Evolutionary conservation across 2,329 filamentous ascomycete species (phyloP), one percentile per base, ranked within the genome.

Genomic region (Metarhizium humberi): DNA sequence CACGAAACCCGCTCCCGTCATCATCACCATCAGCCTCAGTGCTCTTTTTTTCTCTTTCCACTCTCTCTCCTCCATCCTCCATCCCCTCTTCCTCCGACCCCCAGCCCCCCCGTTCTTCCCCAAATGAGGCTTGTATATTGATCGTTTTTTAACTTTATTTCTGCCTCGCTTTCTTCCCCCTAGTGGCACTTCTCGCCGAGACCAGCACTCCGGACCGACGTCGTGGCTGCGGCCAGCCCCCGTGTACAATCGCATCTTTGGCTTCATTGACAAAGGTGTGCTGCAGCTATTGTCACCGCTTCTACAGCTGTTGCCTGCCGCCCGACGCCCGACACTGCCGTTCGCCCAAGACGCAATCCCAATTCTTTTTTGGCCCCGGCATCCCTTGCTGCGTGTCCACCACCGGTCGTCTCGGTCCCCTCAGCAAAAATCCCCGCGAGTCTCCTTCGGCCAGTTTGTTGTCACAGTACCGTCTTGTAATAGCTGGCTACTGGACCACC

Each of bases 91-190:
- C 60, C 62, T 61, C 58, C 43, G 50, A 45, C 55, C 30, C 55
- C 51, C 30, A 25, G 3, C 20, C 62, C 61, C 56, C 25, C 20
- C 32, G 14, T 20, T 20, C 43, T 29, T 13, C 43, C 56, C 25
- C 36, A 61, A 60, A 68, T 69, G 68, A 65, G 66, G 67, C 68
- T 63, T 70, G 66, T 71, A 67, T 68, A 68, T 69, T 69, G 65
- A 70, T 64, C 60, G 40, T 52, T 52, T 58, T 62, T 59, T 63
- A 34, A 60, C 60, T 67, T 66, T 61, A 62, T 66, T 66, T 66
- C 63, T 63, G 61, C 56, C 58, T 61, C 60, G 48, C 47, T 51
- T 53, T 57, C 59, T 58, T 56, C 55, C 50, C 25, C 30, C 32
- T 25, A 20, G 34, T 34, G 49, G 18, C 51, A n/a, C 54, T 49